These are phyloP conservation scores for Scenedesmus sp. DNA, from an alignment of 163 green algal species.

Conservation along the genomic window DNA sequence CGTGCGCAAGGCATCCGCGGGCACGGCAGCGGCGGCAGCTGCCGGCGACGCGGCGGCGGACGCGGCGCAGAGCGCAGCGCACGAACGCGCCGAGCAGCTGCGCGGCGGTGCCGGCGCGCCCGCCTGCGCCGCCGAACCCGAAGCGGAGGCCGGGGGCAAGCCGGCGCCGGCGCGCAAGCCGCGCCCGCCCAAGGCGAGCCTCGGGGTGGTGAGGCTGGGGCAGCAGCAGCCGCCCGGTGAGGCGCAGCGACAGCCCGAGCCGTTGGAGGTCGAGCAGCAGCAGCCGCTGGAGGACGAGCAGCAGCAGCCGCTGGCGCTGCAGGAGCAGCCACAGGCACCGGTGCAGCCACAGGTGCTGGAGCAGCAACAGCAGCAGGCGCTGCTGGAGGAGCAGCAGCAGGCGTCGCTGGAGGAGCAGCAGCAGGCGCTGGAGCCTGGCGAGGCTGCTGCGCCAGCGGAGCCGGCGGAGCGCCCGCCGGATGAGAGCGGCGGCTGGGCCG, in stretches of 20 bases:
- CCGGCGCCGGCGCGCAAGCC: too few species aligned
- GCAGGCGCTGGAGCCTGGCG: too few species aligned
- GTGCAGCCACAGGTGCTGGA: background rate
- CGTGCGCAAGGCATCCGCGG: background rate
- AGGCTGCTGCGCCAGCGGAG: too few species aligned
- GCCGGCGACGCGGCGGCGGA: background rate
- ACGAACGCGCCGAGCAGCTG: too few species aligned
- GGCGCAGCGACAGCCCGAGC: background rate
- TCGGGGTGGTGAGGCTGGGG: background rate
- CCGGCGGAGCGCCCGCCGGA: too few species aligned
- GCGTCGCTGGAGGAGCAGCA: background rate
- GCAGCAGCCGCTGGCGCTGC: background rate
- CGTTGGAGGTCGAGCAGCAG: constrained; percentile 4
- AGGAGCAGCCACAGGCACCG: background rate
- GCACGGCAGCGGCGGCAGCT: background rate
- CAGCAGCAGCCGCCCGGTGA: background rate
- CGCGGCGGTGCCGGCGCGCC: too few species aligned
- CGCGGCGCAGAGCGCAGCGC: too few species aligned
- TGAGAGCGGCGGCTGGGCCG: too few species aligned
- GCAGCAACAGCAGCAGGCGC: background rate
- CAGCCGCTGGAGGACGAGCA: background rate
- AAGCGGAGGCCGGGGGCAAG: too few species aligned
- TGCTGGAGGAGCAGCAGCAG: background rate
- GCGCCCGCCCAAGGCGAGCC: too few species aligned
- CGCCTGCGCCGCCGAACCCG: too few species aligned